Base-by-base conservation (phyloP, 225 moss, liverwort and hornwort species). In the Sphagnum contortum region DNA sequence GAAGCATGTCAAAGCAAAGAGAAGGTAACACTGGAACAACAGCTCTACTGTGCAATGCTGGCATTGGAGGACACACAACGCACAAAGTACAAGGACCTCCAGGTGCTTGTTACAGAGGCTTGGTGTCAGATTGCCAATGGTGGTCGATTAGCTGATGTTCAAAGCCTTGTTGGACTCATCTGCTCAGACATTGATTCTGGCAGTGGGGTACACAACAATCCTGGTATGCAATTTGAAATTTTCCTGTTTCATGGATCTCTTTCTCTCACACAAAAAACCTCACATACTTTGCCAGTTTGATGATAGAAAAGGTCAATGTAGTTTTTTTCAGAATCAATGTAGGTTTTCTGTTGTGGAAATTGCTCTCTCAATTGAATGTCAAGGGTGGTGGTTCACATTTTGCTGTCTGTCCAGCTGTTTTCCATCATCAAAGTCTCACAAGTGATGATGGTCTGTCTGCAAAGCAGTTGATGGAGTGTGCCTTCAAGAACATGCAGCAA, bases 91-190 rank as follows among this genome's bases (percentile, higher is more conserved):
- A 69, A 78, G 56, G 81, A 84, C 62, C 71, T 76, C 10, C 84
- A 84, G 71, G 61, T 67, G 64, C 75, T 81, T 71, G 78, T 84
- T 6, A 75, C 48, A 57, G 78, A 84, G 48, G 84, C 81, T 55
- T 84, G 81, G 81, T 7, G 12, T 44, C 61, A 80, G 2, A 51
- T 75, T 57, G 44, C 66, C 13, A 56, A 67, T 5, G 84, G 75
- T 46, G 73, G 61, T 48, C 78, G 75, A 62, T 57, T 66, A 3
- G 68, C 64, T 2, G 78, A 84, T 57, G 62, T 80, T 57, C 64
- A 71, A 59, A 67, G 75, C 64, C 61, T 84, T 5, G 29, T 62
- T 9, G 65, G 73, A 9, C 75, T 84, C 1, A 60, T 81, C 8
- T 76, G 81, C 4, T 75, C 75, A 51, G 77, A 81, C 49, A 63